Conservation (phyloP, 345 rosid genomes). For the Populus alba region DNA sequence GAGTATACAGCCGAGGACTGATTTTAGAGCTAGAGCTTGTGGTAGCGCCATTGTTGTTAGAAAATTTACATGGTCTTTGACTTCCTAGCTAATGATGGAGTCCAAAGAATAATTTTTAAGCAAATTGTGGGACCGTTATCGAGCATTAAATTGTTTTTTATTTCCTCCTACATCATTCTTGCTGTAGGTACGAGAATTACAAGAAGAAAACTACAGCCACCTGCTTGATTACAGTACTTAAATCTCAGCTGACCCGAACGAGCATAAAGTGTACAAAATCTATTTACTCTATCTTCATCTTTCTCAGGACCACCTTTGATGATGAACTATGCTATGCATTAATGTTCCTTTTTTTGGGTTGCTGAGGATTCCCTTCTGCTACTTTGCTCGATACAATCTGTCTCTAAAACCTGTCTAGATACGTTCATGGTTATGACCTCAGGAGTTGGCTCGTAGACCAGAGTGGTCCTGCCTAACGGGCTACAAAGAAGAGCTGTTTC, state of each 20-base stretch:
- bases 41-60: too few species aligned
- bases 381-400: neutral
- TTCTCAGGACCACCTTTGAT: neutral
- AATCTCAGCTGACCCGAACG: neutral
- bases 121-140: neutral
- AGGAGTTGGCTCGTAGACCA: neutral
- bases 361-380: neutral
- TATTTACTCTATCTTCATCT: neutral
- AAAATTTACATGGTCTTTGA: too few species aligned
- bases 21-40: too few species aligned
- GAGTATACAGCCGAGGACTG: accelerated
- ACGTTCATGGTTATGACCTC: neutral
- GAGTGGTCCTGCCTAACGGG: neutral
- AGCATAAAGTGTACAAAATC: neutral
- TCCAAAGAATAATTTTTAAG: neutral
- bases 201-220: neutral
- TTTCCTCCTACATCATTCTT: neutral
- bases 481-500: neutral
- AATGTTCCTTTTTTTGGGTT: neutral
- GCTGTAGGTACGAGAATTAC: neutral
- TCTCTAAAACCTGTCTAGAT: neutral
- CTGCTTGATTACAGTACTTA: neutral
- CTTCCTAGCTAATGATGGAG: neutral
- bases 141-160: too few species aligned
- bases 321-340: neutral